phyloP scores from a whole-genome alignment of 2,329 filamentous ascomycete species.

The Penicillium aurantiogriseum region DNA sequence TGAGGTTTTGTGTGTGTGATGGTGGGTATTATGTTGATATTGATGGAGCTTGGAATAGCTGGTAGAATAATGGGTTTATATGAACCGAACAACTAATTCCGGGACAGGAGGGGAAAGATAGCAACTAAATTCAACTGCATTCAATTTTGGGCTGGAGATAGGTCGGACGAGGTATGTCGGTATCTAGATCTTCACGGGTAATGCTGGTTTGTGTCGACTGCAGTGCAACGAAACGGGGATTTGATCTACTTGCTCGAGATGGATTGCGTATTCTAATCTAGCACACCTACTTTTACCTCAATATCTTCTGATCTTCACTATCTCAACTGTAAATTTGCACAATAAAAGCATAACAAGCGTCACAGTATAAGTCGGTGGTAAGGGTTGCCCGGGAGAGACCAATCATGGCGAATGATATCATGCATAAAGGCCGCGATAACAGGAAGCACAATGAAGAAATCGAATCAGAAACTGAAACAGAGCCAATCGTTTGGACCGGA shows the following conservation, averaged over 20 bases:
- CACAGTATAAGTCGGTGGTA: not conserved
- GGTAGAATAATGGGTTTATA: not conserved
- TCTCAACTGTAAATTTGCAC: not conserved
- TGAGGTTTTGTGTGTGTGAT: not conserved
- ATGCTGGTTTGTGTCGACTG: not conserved
- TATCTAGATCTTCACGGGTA: not conserved
- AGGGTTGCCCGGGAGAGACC: not conserved
- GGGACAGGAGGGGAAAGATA: not conserved
- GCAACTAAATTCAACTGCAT: not conserved
- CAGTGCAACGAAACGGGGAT: not conserved
- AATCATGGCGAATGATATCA: conserved; percentile 1
- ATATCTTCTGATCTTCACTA: not conserved
- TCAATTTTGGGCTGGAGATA: not conserved
- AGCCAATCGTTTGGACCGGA: conserved; percentile 15
- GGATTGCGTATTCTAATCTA: not conserved
- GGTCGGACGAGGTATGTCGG: conserved; percentile 7
- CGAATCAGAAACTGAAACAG: conserved; percentile 7
- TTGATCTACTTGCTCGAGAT: not conserved
- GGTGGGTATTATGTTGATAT: no score
- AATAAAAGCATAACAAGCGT: not conserved
- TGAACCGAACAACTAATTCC: not conserved
- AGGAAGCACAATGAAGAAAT: conserved; percentile 1
- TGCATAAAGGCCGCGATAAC: not conserved
- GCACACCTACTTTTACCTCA: not conserved
- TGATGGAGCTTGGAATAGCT: not conserved